These are phyloP conservation scores for Aspergillus candidus DNA, from an alignment of 2,329 filamentous ascomycete species.

Conservation along the genomic window DNA sequence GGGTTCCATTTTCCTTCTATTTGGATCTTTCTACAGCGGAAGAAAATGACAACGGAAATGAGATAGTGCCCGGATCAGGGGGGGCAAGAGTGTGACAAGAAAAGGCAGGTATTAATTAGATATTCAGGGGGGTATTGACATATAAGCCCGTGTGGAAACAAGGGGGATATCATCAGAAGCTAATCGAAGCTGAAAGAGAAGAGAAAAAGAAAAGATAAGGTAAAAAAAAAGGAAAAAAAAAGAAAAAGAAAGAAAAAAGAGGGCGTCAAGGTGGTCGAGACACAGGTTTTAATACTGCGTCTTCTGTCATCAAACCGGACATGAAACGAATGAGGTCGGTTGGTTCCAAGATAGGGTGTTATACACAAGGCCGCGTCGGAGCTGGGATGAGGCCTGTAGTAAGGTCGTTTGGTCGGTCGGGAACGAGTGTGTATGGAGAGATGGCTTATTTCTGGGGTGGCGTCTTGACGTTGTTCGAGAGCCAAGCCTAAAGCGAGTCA, in stretches of 20 bases:
- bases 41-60: slow-evolving; percentile 5
- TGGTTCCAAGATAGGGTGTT: slow-evolving; percentile 25
- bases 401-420: slow-evolving; percentile 7
- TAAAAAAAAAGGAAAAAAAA: slow-evolving; percentile 18
- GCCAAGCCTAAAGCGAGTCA: slow-evolving; percentile 53
- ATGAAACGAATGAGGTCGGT: slow-evolving; percentile 27
- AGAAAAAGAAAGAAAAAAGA: slow-evolving; percentile 17
- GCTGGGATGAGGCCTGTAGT: slow-evolving; percentile 12
- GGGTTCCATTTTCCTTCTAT: slow-evolving; percentile 11
- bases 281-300: slow-evolving; percentile 33
- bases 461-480: slow-evolving; percentile 75
- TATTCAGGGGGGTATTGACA: slow-evolving; percentile 18
- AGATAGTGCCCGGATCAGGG: slow-evolving; percentile 3
- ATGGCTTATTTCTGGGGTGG: slow-evolving; percentile 35
- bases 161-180: slow-evolving; percentile 37
- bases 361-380: slow-evolving; percentile 25
- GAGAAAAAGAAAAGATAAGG: slow-evolving; percentile 17
- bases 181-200: slow-evolving; percentile 18
- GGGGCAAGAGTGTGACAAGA: slow-evolving; percentile 17
- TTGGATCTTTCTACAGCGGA: slow-evolving; percentile 12
- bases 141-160: slow-evolving; percentile 31
- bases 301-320: slow-evolving; percentile 38
- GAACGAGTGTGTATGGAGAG: neutral
- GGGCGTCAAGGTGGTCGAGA: slow-evolving; percentile 9
- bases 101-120: slow-evolving; percentile 26